A percentile compares a stretch with the other conserved stretches of the same genome.
These are phyloP conservation scores for Meyerozyma smithsonii DNA, from an alignment of 1,139 yeast genomes.

Conservation along the genomic window DNA sequence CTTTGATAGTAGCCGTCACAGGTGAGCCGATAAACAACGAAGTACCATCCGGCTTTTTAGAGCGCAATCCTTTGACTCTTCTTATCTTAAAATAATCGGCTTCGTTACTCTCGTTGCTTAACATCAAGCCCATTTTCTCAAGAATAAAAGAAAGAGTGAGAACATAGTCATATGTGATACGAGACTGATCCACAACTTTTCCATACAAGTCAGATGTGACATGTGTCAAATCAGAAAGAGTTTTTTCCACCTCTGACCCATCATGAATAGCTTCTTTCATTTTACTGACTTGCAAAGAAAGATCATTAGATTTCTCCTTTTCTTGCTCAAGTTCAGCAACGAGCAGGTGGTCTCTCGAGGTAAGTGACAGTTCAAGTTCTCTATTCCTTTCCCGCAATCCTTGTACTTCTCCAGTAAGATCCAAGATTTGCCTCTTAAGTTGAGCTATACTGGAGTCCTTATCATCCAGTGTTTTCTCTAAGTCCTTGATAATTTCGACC, in stretches of 20 bases:
- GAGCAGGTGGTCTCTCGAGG: conserved; percentile 12
- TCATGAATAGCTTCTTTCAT: conserved; percentile 18
- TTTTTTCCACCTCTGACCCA: conserved; percentile 8
- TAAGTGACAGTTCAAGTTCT: conserved; percentile 15
- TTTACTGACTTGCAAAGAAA: conserved; percentile 15
- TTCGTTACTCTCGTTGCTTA: conserved; percentile 39
- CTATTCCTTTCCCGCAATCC: conserved; percentile 19
- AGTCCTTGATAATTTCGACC: conserved; percentile 6
- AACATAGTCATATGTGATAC: conserved; percentile 26
- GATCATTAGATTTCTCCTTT: conserved; percentile 11
- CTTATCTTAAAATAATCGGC: conserved; percentile 41
- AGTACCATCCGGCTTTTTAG: conserved; percentile 19
- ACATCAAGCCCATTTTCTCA: conserved; percentile 74
- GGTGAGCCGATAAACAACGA: no score
- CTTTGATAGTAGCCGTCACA: not conserved
- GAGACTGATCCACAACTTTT: conserved; percentile 39
- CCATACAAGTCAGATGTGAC: conserved; percentile 46
- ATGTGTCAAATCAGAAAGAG: conserved; percentile 25
- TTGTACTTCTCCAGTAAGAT: conserved; percentile 26
- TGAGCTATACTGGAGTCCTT: conserved; percentile 18
- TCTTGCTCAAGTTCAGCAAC: conserved; percentile 16
- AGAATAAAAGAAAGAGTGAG: conserved; percentile 54
- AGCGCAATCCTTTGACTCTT: conserved; percentile 67
- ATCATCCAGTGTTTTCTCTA: conserved; percentile 19
- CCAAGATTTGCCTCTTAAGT: conserved; percentile 19